Percentiles rank a stretch among this genome's conserved stretches.
These are phyloP conservation scores for Cladochytrium replicatum DNA, from an alignment of 192 early-diverging fungal species.

Conservation along the genomic window DNA sequence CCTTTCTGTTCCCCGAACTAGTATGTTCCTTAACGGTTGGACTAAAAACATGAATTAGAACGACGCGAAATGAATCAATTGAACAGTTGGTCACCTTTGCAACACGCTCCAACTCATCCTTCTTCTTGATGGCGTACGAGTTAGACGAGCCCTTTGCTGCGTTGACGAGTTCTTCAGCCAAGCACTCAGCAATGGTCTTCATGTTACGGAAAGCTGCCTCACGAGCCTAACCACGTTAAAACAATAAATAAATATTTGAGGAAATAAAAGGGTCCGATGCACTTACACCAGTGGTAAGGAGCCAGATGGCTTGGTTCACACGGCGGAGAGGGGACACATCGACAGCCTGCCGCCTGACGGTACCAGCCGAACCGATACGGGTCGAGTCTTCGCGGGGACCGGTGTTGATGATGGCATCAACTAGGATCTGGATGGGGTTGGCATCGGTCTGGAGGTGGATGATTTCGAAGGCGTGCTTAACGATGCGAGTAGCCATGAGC, in stretches of 20 bases:
- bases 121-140: constrained; percentile 99
- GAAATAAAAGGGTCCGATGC: neutral
- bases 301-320: constrained; percentile 90
- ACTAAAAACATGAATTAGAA: neutral
- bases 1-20: too few relatives aligned
- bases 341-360: constrained; percentile 98
- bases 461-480: constrained; percentile 99
- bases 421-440: constrained; percentile 96
- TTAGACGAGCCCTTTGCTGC: constrained; percentile 93
- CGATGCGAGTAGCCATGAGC: constrained; percentile 96
- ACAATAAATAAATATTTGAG: constrained; percentile 10
- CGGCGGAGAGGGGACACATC: constrained; percentile 97
- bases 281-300: constrained; percentile 87
- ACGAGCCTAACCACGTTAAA: constrained; percentile 53
- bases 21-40: constrained; percentile 23
- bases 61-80: neutral
- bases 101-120: constrained; percentile 95
- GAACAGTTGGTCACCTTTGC: constrained; percentile 39
- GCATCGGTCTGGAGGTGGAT: constrained; percentile 94
- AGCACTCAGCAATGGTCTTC: constrained; percentile 99
- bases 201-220: constrained; percentile 99
- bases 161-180: constrained; percentile 99
- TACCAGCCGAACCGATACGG: constrained; percentile 94
- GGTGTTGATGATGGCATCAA: constrained; percentile 99
- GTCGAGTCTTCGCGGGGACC: constrained; percentile 98